Conservation (phyloP, 192 early-diverging fungal genomes). For the Coemansia sp. region DNA sequence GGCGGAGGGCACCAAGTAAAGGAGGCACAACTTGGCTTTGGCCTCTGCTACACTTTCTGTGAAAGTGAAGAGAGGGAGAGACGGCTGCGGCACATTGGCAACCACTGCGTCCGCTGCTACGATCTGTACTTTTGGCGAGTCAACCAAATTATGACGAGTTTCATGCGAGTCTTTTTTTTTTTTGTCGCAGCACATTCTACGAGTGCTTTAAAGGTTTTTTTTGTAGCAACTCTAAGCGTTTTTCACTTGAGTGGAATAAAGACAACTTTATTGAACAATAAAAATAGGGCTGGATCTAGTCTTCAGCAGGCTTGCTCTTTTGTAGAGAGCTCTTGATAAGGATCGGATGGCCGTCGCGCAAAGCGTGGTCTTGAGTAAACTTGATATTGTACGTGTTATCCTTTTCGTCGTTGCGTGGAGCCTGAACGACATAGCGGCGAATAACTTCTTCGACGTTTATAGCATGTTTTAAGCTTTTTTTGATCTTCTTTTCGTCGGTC, state of each 20-base stretch:
- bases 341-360: constrained; percentile 51
- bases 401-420: constrained; percentile 28
- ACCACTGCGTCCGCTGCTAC: neutral
- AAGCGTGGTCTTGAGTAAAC: constrained; percentile 46
- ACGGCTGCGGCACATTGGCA: neutral
- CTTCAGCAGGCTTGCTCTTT: constrained; percentile 7
- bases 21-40: neutral
- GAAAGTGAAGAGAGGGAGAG: neutral
- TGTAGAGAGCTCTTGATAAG: constrained; percentile 45
- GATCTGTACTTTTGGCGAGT: neutral
- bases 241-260: too few relatives aligned
- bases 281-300: neutral
- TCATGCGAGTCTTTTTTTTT: too few relatives aligned
- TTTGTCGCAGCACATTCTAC: too few relatives aligned
- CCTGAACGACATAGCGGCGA: constrained; percentile 51
- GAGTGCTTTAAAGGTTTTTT: too few relatives aligned
- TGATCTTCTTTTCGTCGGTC: constrained; percentile 40
- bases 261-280: neutral
- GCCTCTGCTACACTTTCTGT: neutral
- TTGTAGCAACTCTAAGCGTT: neutral
- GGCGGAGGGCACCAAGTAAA: neutral
- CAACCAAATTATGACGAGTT: too few relatives aligned
- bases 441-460: constrained; percentile 46
- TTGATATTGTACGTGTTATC: constrained; percentile 38
- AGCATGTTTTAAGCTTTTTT: constrained; percentile 44